Conservation (phyloP, 495 filamentous ascomycete species). For the Chlorociboria aeruginascens region DNA sequence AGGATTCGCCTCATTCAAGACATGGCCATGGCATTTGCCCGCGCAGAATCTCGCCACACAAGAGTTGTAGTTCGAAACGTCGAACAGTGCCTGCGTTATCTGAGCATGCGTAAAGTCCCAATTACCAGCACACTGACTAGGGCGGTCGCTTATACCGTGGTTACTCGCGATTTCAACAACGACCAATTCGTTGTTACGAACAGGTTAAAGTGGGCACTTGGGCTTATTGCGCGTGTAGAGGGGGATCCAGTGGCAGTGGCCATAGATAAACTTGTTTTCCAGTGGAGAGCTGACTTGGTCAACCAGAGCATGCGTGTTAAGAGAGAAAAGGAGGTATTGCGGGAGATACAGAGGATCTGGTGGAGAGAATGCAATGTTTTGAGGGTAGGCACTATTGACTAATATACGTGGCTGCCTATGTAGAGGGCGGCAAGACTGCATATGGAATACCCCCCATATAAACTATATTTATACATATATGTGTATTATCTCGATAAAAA, state of each 20-base stretch:
- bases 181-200: slow-evolving; percentile 24
- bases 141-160: slow-evolving; percentile 23
- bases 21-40: slow-evolving; percentile 23
- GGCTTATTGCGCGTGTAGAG: slow-evolving; percentile 21
- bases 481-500: not conserved
- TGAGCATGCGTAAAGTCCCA: slow-evolving; percentile 15
- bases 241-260: slow-evolving; percentile 9
- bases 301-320: not conserved
- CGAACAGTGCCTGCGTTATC: slow-evolving; percentile 23
- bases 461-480: not conserved
- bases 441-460: not conserved
- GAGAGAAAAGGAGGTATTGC: slow-evolving; percentile 7
- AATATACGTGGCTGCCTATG: not conserved
- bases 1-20: slow-evolving; percentile 19
- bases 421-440: too few species aligned
- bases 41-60: slow-evolving; percentile 21
- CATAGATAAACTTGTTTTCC: not conserved
- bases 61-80: slow-evolving; percentile 29
- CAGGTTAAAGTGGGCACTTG: slow-evolving; percentile 27
- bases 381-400: slow-evolving; percentile 5
- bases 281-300: slow-evolving; percentile 5
- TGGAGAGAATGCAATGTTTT: too few species aligned
- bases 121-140: slow-evolving; percentile 19
- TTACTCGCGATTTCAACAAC: slow-evolving; percentile 27
- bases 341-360: not conserved